Conservation (phyloP, 371 early-diverging fungal genomes). For the Rhizopus arrhizus region DNA sequence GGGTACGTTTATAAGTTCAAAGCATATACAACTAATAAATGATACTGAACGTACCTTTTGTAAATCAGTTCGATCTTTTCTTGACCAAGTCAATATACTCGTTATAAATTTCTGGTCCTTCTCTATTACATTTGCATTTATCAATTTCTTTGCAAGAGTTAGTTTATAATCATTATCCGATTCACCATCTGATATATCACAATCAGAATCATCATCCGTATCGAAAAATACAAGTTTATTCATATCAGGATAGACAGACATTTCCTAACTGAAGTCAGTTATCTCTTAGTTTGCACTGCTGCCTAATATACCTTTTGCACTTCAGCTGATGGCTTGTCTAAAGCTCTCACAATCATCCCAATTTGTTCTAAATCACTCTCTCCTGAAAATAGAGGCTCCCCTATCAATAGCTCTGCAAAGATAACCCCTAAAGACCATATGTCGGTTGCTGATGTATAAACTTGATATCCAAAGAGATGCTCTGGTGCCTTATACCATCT, state of each 20-base stretch:
- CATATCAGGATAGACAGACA: conserved; percentile 40
- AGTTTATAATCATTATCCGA: conserved; percentile 32
- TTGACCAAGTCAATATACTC: conserved; percentile 43
- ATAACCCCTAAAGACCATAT: conserved; percentile 51
- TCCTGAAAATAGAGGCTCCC: conserved; percentile 40
- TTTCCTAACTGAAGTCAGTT: conserved; percentile 31
- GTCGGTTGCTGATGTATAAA: conserved; percentile 44
- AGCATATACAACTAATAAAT: not conserved
- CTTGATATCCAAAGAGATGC: conserved; percentile 42
- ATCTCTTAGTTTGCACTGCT: not conserved
- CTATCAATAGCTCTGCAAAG: conserved; percentile 33
- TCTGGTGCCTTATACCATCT: conserved; percentile 56
- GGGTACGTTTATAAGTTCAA: not conserved
- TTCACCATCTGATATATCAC: conserved; percentile 20
- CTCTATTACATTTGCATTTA: conserved; percentile 33
- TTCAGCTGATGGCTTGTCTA: conserved; percentile 36
- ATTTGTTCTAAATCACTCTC: conserved; percentile 51
- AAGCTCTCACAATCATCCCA: conserved; percentile 35
- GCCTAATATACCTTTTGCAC: conserved; percentile 25
- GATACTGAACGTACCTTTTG: conserved; percentile 26
- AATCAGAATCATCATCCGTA: conserved; percentile 7
- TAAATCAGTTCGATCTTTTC: conserved; percentile 26
- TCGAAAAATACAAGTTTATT: conserved; percentile 48
- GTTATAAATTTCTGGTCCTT: conserved; percentile 15
- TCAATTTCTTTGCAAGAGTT: conserved; percentile 32